Evolutionary conservation across 371 early-diverging fungal genomes (phyloP).

Genomic region (Mortierella sp.): DNA sequence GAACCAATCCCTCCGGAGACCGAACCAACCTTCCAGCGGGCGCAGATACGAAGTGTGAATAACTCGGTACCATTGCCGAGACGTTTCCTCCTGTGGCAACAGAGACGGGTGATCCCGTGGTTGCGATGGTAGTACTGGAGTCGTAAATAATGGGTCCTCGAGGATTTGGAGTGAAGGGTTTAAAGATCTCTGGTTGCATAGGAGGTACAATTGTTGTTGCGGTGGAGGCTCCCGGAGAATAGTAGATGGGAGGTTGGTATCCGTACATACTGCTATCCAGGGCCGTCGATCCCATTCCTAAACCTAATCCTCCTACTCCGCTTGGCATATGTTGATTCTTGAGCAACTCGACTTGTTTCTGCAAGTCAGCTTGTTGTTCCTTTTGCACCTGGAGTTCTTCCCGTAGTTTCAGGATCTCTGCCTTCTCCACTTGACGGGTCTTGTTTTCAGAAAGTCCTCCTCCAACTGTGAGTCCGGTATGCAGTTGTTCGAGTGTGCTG

Average conservation of each 20-base stretch:
- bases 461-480: no score
- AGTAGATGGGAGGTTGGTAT: constrained; percentile 1
- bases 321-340: background rate
- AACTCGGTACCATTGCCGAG: background rate
- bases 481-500: background rate
- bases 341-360: background rate
- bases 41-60: background rate
- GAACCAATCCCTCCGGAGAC: background rate
- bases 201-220: background rate
- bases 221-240: background rate
- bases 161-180: background rate
- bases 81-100: background rate
- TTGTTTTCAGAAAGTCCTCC: background rate
- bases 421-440: background rate
- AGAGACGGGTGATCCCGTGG: background rate
- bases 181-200: background rate
- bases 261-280: background rate
- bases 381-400: background rate
- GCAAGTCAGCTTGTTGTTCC: background rate
- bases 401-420: background rate
- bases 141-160: background rate
- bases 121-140: background rate
- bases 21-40: background rate
- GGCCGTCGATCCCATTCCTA: no score
- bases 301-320: no score